Conservation (phyloP, 257 asterid genomes). For the Solanum medicagineum region DNA sequence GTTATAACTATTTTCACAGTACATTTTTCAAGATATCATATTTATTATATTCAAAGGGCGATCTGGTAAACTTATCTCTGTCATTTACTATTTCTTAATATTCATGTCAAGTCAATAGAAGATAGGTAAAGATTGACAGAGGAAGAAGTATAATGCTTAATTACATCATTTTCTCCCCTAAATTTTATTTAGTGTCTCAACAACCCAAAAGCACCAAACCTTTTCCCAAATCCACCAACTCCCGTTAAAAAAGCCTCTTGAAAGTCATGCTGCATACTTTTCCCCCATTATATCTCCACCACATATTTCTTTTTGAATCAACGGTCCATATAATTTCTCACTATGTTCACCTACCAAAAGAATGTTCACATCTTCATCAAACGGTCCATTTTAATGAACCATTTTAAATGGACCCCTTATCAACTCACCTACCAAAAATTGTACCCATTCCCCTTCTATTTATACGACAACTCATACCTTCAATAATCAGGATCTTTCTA, state of each 20-base stretch:
- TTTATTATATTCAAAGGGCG: too few relatives aligned
- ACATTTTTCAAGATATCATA: too few relatives aligned
- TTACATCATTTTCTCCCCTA: too few relatives aligned
- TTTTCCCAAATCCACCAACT: neutral
- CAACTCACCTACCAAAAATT: neutral
- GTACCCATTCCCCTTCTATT: neutral
- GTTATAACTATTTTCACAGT: too few relatives aligned
- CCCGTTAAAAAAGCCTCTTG: neutral
- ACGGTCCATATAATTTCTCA: neutral
- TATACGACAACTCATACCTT: neutral
- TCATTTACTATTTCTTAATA: too few relatives aligned
- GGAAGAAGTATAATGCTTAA: too few relatives aligned
- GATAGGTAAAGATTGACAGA: too few relatives aligned
- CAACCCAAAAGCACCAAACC: neutral
- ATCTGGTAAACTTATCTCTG: too few relatives aligned
- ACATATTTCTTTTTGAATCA: neutral
- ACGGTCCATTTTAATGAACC: neutral
- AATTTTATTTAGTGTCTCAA: neutral
- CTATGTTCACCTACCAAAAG: neutral
- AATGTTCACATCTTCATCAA: neutral
- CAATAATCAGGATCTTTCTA: neutral
- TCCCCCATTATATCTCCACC: neutral
- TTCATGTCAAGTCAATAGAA: rapidly evolving
- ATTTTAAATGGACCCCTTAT: neutral
- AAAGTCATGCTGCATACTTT: neutral